phyloP scores from a whole-genome alignment of 139 green algal genomes.

The Chlamydomonas sp. region DNA sequence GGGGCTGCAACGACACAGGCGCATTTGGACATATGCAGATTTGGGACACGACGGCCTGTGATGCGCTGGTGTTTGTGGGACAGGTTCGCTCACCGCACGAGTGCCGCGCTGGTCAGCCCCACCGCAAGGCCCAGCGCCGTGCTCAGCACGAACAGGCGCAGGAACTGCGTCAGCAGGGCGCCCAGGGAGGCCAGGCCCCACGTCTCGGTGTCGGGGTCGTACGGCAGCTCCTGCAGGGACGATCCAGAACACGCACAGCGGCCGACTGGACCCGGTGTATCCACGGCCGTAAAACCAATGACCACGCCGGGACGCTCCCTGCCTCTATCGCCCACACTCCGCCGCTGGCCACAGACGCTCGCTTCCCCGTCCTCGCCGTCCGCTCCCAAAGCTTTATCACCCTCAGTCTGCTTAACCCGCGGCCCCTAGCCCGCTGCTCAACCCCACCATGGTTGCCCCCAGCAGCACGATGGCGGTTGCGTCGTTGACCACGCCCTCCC shows the following conservation, averaged over 20 bases:
- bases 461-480: constrained; percentile 86
- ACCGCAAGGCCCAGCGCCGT: constrained; percentile 10
- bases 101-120: constrained; percentile 19
- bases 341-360: too few relatives aligned
- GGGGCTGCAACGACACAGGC: too few relatives aligned
- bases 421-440: background rate
- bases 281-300: too few relatives aligned
- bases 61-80: background rate
- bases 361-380: too few relatives aligned
- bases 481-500: constrained; percentile 90
- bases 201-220: background rate
- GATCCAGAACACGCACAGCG: too few relatives aligned
- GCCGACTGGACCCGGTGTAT: too few relatives aligned
- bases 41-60: background rate
- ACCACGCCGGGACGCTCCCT: too few relatives aligned
- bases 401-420: too few relatives aligned
- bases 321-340: too few relatives aligned
- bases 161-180: background rate
- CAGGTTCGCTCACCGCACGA: background rate
- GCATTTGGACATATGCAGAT: too few relatives aligned
- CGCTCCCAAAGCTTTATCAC: too few relatives aligned
- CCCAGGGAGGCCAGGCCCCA: background rate
- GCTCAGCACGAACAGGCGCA: constrained; percentile 27
- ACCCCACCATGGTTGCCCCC: background rate
- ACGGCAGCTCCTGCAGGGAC: constrained; percentile 3